Evolutionary conservation across 805 yeast species (phyloP).

Genomic region (Phaffomyces antillensis): DNA sequence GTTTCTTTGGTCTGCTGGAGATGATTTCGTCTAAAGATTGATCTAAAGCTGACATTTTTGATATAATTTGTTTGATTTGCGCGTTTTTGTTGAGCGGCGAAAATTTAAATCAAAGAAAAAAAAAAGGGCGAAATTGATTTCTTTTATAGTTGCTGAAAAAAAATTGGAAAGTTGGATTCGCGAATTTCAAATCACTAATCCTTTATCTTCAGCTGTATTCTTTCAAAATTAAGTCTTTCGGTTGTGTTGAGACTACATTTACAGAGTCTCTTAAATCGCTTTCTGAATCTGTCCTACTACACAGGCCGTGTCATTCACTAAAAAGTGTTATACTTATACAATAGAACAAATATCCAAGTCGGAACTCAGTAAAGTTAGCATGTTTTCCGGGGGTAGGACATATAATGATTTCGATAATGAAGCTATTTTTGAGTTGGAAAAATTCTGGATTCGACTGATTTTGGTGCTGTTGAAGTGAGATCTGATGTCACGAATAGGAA

Average conservation of each 20-base stretch:
- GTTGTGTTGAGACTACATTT: too few species aligned
- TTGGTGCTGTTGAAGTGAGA: not conserved
- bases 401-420: too few species aligned
- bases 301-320: not conserved
- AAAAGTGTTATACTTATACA: too few species aligned
- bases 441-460: not conserved
- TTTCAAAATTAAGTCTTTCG: too few species aligned
- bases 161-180: not conserved
- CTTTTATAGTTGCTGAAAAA: not conserved
- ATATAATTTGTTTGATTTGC: too few species aligned
- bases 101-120: not conserved
- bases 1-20: constrained; percentile 46
- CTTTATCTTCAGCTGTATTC: too few species aligned
- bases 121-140: constrained; percentile 1
- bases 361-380: too few species aligned
- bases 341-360: not conserved
- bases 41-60: constrained; percentile 74
- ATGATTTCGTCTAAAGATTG: constrained; percentile 94
- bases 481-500: not conserved
- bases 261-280: too few species aligned
- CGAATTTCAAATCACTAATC: not conserved
- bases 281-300: too few species aligned
- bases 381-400: too few species aligned
- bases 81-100: not conserved
- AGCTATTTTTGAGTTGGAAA: too few species aligned